Base-by-base conservation (phyloP, 2,329 filamentous ascomycete genomes). In the Ophiostoma australiae region DNA sequence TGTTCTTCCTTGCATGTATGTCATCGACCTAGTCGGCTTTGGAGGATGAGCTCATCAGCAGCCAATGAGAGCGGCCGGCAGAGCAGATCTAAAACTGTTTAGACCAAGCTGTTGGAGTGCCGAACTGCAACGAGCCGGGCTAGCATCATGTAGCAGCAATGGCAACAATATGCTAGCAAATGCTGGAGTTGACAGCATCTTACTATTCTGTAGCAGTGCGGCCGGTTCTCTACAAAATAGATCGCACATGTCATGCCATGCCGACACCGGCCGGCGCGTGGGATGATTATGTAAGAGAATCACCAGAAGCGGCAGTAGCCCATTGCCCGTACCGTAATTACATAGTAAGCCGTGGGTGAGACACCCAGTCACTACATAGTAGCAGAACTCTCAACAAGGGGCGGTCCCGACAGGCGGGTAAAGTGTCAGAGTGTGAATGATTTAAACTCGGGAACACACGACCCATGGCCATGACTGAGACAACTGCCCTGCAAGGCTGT, bases 1-100 rank as follows among this genome's bases (percentile, higher is more conserved):
- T 27, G 23, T 13, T 58, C 20, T 63, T 27, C 3, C 27, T 17
- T 33, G 13, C 58, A 35, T 63, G n/a, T 55, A 58, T 48, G 52
- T 4, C n/a, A 27, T 58, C 52, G 10, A 27, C 48, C 48, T 72
- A 68, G 68, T 63, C 58, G 37, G 5, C 52, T 31, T 63, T 67
- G 13, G 65, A 41, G 68, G 69, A 73, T 73, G 71, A 68, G 33
- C 70, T 72, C 72, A 73, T 71, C 68, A 48, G 39, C 27, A 48
- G 68, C 72, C 72, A 72, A 73, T 73, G 39, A 41, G 17, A 66
- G 17, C 17, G 15, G 11, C 41, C 39, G 27, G 33, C 10, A 27
- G 31, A 20, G 8, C 37, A 33, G 61, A 58, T 58, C 52, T 31
- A 58, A 31, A 58, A 58, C 52, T 63, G 11, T 33, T 63, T 33